Base-by-base conservation (phyloP, 768 basidiomycete genomes). In the Peribolospora kevripleyi region DNA sequence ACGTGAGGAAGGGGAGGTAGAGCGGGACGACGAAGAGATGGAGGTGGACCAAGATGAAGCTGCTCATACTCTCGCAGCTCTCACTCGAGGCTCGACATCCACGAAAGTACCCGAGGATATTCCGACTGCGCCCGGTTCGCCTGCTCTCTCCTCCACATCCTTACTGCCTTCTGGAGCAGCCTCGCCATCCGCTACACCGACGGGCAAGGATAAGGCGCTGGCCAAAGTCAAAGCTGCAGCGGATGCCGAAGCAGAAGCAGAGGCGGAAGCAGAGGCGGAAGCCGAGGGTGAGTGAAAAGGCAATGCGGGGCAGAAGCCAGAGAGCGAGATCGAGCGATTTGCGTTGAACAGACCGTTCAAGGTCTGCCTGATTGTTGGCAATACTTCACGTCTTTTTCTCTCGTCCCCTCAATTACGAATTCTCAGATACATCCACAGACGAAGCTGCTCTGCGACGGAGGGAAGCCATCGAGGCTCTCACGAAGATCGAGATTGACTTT, bases 401-500 rank as follows among this genome's bases (percentile, higher is more conserved):
- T 55, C 53, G 6, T 41, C 53, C 9, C 39, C 56, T 14, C 40
- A 51, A 9, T 52, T 50, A 25, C 25, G 25, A 25, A 25, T 25
- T 25, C 25, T 25, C 53, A 60, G 60, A 55, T 9, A 57, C 81
- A 81, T 48, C 81, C 80, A 25, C 25, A 25, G 60, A 61, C 48
- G 60, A 48, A 6, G 46, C 55, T 5, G 41, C 51, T 49, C 55
- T 60, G 48, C 62, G 58, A 65, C 74, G 84, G 25, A 80, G 79
- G 3, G 87, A 91, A 62, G 87, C 87, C 0, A 74, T 97, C 55
- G 86, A 88, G 56, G 80, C 81, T 0, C 70, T 95, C 6, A 81
- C 90, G 3, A 75, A 73, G 48, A 90, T 98, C 61, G 91, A 98
- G 64, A 77, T 95, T 68, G 85, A 84, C 63, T 93, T 88, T 67